A percentile compares a stretch with the other conserved stretches of the same genome.
These are phyloP conservation scores for Hemileia vastatrix DNA, from an alignment of 1,284 basidiomycete genomes.

Conservation along the genomic window DNA sequence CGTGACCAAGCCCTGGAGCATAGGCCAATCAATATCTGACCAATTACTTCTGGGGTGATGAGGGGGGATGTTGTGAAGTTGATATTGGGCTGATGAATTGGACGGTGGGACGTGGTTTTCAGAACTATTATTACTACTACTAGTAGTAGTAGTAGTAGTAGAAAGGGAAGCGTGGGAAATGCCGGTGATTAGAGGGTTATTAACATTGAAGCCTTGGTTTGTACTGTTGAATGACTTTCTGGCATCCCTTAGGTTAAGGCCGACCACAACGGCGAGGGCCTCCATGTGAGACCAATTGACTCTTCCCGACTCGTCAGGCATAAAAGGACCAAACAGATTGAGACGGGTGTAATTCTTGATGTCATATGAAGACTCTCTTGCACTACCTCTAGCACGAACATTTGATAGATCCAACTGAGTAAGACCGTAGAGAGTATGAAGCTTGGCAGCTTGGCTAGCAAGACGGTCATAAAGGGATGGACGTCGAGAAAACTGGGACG, in stretches of 20 bases:
- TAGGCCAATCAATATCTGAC: slow-evolving; percentile 16
- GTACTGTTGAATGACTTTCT: not conserved
- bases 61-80: not conserved
- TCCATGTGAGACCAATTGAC: slow-evolving; percentile 21
- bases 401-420: slow-evolving; percentile 3
- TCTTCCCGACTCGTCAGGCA: slow-evolving; percentile 7
- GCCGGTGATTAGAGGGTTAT: not conserved
- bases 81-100: not conserved
- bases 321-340: slow-evolving; percentile 12
- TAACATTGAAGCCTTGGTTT: too few relatives aligned
- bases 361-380: slow-evolving; percentile 12
- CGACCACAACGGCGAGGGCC: slow-evolving; percentile 6
- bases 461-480: not conserved
- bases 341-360: not conserved
- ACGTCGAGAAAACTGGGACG: not conserved
- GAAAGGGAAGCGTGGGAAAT: too few relatives aligned
- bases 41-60: not conserved
- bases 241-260: slow-evolving; percentile 2
- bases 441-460: slow-evolving; percentile 1
- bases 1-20: slow-evolving; percentile 1
- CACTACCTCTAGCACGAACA: slow-evolving; percentile 3
- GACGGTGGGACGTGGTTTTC: too few relatives aligned
- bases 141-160: too few relatives aligned
- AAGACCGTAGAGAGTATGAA: slow-evolving; percentile 11
- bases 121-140: too few relatives aligned